A percentile compares a stretch with the other conserved stretches of the same genome.
These are phyloP conservation scores for Ocimum tenuiflorum DNA, from an alignment of 257 asterid genomes.

Conservation along the genomic window DNA sequence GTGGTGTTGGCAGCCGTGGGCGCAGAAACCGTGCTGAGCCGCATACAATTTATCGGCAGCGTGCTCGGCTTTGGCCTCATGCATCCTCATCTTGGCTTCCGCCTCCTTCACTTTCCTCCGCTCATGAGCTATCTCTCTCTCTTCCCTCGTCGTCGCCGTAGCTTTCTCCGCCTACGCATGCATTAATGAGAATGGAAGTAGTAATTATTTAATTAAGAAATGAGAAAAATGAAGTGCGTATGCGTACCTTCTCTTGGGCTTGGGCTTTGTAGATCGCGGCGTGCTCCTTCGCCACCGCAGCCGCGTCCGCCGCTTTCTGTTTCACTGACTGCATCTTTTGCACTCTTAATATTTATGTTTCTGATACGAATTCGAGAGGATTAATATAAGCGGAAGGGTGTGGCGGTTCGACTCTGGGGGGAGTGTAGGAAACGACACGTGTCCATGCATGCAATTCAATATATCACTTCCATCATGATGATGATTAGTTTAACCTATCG, in stretches of 20 bases:
- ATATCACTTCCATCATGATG: too few species aligned
- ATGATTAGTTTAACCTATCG: too few species aligned
- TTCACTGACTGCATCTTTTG: constrained; percentile 42
- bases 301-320: constrained; percentile 59
- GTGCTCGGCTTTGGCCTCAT: constrained; percentile 51
- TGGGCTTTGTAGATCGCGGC: constrained; percentile 54
- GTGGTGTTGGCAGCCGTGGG: background rate
- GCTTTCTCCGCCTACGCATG: constrained; percentile 43
- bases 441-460: constrained; percentile 4
- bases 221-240: too few species aligned
- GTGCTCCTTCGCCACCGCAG: constrained; percentile 61
- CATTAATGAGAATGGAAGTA: too few species aligned
- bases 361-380: background rate
- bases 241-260: constrained; percentile 52
- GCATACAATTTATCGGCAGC: constrained; percentile 39
- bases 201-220: too few species aligned
- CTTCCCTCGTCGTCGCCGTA: constrained; percentile 52
- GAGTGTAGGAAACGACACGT: background rate
- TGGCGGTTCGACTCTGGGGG: background rate
- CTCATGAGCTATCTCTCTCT: constrained; percentile 46
- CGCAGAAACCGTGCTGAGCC: constrained; percentile 15
- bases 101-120: constrained; percentile 60
- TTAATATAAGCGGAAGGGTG: background rate
- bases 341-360: too few species aligned
- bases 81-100: constrained; percentile 71